Percentiles rank a stretch among this genome's conserved stretches.
phyloP scores from a whole-genome alignment of 1,139 yeast species.

The Scheffersomyces cryptocercus region DNA sequence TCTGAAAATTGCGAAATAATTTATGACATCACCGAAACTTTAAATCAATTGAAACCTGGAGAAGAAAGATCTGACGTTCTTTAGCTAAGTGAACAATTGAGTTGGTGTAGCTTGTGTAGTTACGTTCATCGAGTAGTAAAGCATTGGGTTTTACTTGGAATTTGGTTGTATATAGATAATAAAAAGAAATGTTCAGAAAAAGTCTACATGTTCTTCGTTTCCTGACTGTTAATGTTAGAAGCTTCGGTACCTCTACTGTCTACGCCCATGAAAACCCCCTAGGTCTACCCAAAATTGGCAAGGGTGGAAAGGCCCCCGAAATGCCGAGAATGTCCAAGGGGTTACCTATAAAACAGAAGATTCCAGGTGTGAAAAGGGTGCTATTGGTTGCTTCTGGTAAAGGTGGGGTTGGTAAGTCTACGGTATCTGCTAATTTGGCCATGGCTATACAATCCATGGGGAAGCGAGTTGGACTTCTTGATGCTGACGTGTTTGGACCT shows the following conservation, averaged over 20 bases:
- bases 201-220: background rate
- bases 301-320: constrained; percentile 22
- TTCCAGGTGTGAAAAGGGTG: constrained; percentile 63
- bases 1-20: too few relatives aligned
- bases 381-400: constrained; percentile 77
- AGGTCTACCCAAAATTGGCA: constrained; percentile 50
- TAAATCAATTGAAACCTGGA: too few relatives aligned
- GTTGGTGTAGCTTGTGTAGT: too few relatives aligned
- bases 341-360: constrained; percentile 53
- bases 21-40: too few relatives aligned
- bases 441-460: constrained; percentile 58
- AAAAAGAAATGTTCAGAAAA: background rate
- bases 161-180: background rate
- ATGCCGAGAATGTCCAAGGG: constrained; percentile 47
- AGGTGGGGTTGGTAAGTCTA: constrained; percentile 74
- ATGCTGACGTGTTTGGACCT: constrained; percentile 86
- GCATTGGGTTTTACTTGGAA: too few relatives aligned
- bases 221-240: background rate
- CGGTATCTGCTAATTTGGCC: constrained; percentile 67
- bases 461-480: constrained; percentile 66
- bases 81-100: too few relatives aligned
- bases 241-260: background rate
- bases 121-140: too few relatives aligned
- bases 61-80: too few relatives aligned
- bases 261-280: constrained; percentile 51